Percentiles rank a stretch among this genome's conserved stretches.
Evolutionary conservation across 2,329 filamentous ascomycete species (phyloP).

Genomic region (Aspergillus ustus): DNA sequence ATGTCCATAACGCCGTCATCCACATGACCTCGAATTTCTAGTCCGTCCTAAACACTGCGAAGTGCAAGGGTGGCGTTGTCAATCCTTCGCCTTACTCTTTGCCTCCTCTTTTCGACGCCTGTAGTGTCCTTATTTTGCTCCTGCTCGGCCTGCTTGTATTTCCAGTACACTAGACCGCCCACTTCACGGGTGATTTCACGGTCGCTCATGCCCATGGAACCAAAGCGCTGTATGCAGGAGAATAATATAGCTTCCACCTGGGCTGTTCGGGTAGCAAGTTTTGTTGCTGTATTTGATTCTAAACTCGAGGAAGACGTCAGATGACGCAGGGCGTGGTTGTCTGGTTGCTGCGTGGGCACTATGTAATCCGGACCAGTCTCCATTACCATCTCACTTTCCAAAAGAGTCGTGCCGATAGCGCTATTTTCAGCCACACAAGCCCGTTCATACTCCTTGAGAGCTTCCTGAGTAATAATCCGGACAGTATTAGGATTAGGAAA

Average conservation of each 20-base stretch:
- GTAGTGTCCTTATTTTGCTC: not conserved
- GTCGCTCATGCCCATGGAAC: conserved; percentile 31
- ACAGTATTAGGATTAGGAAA: conserved; percentile 41
- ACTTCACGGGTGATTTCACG: conserved; percentile 41
- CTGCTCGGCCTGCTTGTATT: not conserved
- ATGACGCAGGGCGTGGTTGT: not conserved
- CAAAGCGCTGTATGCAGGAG: conserved; percentile 41
- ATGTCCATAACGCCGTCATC: not conserved
- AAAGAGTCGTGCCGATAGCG: not conserved
- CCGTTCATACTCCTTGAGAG: conserved; percentile 33
- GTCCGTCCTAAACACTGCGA: not conserved
- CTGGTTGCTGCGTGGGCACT: not conserved
- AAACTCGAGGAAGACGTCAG: not conserved
- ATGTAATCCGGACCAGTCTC: not conserved
- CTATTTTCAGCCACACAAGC: conserved; percentile 4
- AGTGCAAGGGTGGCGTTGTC: not conserved
- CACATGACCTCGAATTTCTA: too few relatives aligned
- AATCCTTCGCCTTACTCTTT: conserved; percentile 2
- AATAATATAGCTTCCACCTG: conserved; percentile 31
- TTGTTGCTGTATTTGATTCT: conserved; percentile 19
- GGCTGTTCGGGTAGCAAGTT: conserved; percentile 10
- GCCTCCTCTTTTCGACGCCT: conserved; percentile 5
- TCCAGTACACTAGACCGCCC: conserved; percentile 35
- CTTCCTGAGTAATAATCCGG: conserved; percentile 42
- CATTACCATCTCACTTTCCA: not conserved